Conservation (phyloP, 305 asterid genomes). For the Fraxinus nigra region DNA sequence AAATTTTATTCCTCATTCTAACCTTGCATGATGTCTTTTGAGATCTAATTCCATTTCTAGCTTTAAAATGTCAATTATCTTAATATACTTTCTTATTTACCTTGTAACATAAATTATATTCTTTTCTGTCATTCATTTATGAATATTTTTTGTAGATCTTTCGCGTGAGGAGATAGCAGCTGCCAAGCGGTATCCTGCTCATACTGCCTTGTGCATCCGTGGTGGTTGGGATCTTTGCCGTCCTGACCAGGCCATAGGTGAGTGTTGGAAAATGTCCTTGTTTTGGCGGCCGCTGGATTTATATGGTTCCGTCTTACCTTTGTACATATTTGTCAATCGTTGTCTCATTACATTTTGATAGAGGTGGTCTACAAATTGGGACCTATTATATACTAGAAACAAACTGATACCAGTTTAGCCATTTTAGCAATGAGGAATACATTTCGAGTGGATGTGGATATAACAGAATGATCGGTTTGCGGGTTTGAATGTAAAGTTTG, state of each 20-base stretch:
- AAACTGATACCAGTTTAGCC: background rate
- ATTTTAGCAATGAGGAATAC: background rate
- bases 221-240: constrained; percentile 97
- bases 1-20: background rate
- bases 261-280: constrained; percentile 25
- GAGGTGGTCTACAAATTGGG: background rate
- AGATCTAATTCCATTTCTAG: background rate
- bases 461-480: background rate
- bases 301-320: background rate
- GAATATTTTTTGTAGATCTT: constrained; percentile 62
- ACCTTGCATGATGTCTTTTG: constrained; percentile 14
- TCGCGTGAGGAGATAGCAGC: constrained; percentile 74
- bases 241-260: constrained; percentile 87
- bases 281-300: constrained; percentile 20
- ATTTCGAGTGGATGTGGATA: background rate
- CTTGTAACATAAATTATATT: background rate
- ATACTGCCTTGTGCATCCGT: constrained; percentile 81
- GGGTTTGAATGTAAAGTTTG: background rate
- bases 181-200: constrained; percentile 93
- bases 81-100: background rate
- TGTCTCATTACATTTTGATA: background rate
- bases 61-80: constrained; percentile 9
- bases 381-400: background rate
- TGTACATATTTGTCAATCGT: background rate
- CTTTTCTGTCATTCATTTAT: constrained; percentile 15